Conservation (phyloP, 768 basidiomycete species). For the Tricholoma sp. region DNA sequence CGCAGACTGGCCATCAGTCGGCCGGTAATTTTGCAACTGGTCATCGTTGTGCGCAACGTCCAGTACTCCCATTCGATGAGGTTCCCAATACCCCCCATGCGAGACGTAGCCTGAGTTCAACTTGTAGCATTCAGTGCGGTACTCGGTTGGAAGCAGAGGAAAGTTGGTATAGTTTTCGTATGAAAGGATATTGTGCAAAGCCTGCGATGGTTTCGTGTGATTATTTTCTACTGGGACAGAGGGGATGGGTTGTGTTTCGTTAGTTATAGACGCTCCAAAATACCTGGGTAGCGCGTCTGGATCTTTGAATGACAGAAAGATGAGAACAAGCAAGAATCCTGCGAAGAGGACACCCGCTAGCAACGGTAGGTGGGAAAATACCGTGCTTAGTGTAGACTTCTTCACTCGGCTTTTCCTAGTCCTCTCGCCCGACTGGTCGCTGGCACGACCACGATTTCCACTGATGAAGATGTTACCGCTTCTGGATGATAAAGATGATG, state of each 20-base stretch:
- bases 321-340: constrained; percentile 40
- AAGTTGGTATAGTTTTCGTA: constrained; percentile 56
- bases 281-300: constrained; percentile 43
- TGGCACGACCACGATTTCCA: constrained; percentile 36
- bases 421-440: constrained; percentile 29
- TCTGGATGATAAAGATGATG: constrained; percentile 35
- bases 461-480: constrained; percentile 32
- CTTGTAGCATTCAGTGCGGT: constrained; percentile 51
- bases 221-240: constrained; percentile 9
- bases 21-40: constrained; percentile 10
- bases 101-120: constrained; percentile 41
- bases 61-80: constrained; percentile 22
- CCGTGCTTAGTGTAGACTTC: constrained; percentile 17
- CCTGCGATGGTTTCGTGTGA: constrained; percentile 3
- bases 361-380: constrained; percentile 34
- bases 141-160: constrained; percentile 53
- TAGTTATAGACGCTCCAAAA: constrained; percentile 28
- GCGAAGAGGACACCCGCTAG: constrained; percentile 40
- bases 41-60: constrained; percentile 31
- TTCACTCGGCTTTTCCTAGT: constrained; percentile 9
- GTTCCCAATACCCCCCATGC: constrained; percentile 51
- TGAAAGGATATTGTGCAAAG: constrained; percentile 27
- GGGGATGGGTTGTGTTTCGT: constrained; percentile 9
- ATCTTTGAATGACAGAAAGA: constrained; percentile 43
- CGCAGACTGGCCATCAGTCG: constrained; percentile 15